Evolutionary conservation across 129 eudicot genomes (phyloP).

Genomic region (Solidago caesia): DNA sequence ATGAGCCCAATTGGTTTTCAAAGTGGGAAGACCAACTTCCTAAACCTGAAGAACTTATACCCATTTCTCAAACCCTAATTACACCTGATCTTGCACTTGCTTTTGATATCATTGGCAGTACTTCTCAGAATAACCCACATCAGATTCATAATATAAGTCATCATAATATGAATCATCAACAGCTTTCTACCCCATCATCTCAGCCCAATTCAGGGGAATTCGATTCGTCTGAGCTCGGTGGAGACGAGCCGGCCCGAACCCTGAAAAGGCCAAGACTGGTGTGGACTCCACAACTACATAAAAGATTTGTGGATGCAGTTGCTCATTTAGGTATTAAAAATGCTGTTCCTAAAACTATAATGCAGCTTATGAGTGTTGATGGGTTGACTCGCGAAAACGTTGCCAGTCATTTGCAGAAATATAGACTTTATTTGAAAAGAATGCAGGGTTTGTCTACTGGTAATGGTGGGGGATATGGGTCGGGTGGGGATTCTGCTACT

Average conservation of each 20-base stretch:
- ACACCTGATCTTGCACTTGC: slow-evolving; percentile 86
- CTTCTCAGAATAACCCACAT: slow-evolving; percentile 4
- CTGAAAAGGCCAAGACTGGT: slow-evolving; percentile 89
- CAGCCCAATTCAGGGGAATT: slow-evolving; percentile 63
- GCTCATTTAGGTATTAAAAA: slow-evolving; percentile 93
- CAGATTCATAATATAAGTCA: not conserved
- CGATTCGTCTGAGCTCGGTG: slow-evolving; percentile 72
- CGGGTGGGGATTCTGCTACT: slow-evolving; percentile 67
- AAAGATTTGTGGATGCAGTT: slow-evolving; percentile 91
- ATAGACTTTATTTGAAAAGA: slow-evolving; percentile 81
- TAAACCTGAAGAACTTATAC: slow-evolving; percentile 69
- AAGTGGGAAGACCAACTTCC: slow-evolving; percentile 86
- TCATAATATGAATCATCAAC: slow-evolving; percentile 11
- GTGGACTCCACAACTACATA: slow-evolving; percentile 99
- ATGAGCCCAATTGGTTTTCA: slow-evolving; percentile 84
- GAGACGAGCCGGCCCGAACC: slow-evolving; percentile 86
- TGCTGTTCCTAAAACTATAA: slow-evolving; percentile 96
- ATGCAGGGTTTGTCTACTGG: slow-evolving; percentile 80
- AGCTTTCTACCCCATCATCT: slow-evolving; percentile 41
- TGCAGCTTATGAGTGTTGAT: slow-evolving; percentile 96
- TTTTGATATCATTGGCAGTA: slow-evolving; percentile 48
- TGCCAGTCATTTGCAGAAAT: slow-evolving; percentile 92
- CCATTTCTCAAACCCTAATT: slow-evolving; percentile 75
- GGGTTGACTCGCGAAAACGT: slow-evolving; percentile 94
- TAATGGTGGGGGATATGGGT: slow-evolving; percentile 41